Percentiles rank a stretch among this genome's conserved stretches.
Conservation (phyloP, 495 filamentous ascomycete species). For the Penicillium longicatenatum region DNA sequence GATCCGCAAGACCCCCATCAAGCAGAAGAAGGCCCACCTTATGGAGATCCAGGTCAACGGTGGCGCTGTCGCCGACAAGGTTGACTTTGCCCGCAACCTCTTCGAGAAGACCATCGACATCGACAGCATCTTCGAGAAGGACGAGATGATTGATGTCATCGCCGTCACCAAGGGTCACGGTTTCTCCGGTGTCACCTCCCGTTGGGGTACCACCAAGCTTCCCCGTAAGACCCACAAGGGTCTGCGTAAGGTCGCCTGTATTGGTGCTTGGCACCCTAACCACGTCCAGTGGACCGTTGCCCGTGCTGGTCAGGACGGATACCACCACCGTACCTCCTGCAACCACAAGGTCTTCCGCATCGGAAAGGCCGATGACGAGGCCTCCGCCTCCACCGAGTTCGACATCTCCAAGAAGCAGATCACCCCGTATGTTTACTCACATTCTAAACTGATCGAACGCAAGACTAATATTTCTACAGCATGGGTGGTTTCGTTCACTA, state of each 20-base stretch:
- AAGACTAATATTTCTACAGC: constrained; percentile 53
- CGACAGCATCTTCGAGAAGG: constrained; percentile 95
- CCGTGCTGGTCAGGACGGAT: constrained; percentile 99
- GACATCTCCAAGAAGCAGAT: constrained; percentile 99
- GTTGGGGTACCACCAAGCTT: constrained; percentile 99
- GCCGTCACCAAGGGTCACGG: constrained; percentile 99
- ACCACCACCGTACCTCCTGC: constrained; percentile 99
- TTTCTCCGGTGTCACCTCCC: constrained; percentile 92
- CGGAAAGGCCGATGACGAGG: constrained; percentile 83
- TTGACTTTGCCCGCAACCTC: constrained; percentile 87
- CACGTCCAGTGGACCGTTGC: constrained; percentile 99
- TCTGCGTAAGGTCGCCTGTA: constrained; percentile 99
- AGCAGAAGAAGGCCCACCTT: constrained; percentile 99
- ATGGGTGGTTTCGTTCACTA: constrained; percentile 99
- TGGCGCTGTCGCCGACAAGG: constrained; percentile 91
- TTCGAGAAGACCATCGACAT: constrained; percentile 99
- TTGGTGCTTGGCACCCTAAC: constrained; percentile 99
- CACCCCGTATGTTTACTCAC: constrained; percentile 86
- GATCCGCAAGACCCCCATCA: constrained; percentile 97
- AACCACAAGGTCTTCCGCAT: constrained; percentile 99
- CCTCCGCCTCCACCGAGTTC: constrained; percentile 91
- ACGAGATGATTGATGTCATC: constrained; percentile 99
- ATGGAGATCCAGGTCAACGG: constrained; percentile 99
- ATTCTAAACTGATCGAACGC: neutral
- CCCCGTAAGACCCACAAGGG: constrained; percentile 99